Conservation (phyloP, 225 moss, liverwort and hornwort species). For the Antitrichia curtipendula region DNA sequence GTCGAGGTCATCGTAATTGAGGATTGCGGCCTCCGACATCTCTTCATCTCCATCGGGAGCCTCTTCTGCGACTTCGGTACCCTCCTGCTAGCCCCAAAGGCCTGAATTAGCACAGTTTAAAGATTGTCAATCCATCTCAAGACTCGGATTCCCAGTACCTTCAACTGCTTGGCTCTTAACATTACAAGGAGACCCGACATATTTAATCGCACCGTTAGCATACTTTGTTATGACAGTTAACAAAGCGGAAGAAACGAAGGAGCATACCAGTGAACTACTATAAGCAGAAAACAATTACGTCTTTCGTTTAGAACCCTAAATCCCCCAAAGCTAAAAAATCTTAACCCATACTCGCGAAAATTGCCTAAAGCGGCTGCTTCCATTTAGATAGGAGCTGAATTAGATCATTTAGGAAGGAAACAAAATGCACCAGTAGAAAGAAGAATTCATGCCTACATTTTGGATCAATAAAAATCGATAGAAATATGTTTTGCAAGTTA, state of each 20-base stretch:
- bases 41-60: slow-evolving; percentile 48
- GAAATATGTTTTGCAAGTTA: not conserved
- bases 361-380: not conserved
- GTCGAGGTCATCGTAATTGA: slow-evolving; percentile 80
- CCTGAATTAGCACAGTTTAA: slow-evolving; percentile 39
- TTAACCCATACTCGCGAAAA: not conserved
- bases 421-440: not conserved
- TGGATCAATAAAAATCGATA: not conserved
- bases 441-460: not conserved
- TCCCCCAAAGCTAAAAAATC: not conserved
- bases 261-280: not conserved
- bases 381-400: not conserved
- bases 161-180: not conserved
- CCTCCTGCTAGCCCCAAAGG: slow-evolving; percentile 57
- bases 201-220: not conserved
- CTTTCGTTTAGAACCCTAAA: not conserved
- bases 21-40: slow-evolving; percentile 63
- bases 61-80: slow-evolving; percentile 50
- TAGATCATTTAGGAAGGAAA: not conserved
- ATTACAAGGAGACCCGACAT: not conserved
- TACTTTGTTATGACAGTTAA: not conserved
- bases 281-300: not conserved
- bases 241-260: not conserved
- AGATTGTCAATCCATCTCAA: slow-evolving; percentile 21
- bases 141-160: not conserved